phyloP scores from a whole-genome alignment of 305 asterid species.

The Fraxinus sp. region DNA sequence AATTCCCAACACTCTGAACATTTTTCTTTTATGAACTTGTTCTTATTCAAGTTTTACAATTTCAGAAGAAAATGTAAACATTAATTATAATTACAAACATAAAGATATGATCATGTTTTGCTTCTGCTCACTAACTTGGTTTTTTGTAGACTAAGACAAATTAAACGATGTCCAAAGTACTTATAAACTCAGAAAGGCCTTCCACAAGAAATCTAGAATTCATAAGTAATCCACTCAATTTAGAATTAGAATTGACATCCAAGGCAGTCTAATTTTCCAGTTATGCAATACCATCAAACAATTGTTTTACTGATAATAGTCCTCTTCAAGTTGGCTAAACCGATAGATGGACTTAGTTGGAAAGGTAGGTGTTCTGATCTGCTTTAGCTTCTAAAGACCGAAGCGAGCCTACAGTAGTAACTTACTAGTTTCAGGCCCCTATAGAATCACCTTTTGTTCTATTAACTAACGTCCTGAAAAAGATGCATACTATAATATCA shows the following conservation, averaged over 20 bases:
- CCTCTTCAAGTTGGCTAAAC: background rate
- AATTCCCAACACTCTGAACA: background rate
- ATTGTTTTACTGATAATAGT: background rate
- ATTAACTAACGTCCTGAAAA: background rate
- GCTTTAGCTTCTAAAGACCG: background rate
- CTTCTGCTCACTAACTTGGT: background rate
- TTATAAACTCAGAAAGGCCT: background rate
- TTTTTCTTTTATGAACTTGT: background rate
- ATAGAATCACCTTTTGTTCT: background rate
- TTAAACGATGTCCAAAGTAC: background rate
- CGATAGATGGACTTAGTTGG: background rate
- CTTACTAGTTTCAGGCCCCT: background rate
- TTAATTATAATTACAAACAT: background rate
- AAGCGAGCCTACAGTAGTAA: background rate
- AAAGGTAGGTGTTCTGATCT: background rate
- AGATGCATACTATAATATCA: background rate
- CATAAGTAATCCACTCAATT: background rate
- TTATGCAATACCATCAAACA: background rate
- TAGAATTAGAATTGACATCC: background rate
- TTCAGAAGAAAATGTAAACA: background rate
- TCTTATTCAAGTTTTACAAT: background rate
- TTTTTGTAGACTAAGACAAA: background rate
- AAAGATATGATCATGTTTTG: background rate
- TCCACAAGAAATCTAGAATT: background rate
- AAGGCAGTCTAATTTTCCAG: background rate